Evolutionary conservation across 495 filamentous ascomycete genomes (phyloP).

Genomic region (Podospora sp.): DNA sequence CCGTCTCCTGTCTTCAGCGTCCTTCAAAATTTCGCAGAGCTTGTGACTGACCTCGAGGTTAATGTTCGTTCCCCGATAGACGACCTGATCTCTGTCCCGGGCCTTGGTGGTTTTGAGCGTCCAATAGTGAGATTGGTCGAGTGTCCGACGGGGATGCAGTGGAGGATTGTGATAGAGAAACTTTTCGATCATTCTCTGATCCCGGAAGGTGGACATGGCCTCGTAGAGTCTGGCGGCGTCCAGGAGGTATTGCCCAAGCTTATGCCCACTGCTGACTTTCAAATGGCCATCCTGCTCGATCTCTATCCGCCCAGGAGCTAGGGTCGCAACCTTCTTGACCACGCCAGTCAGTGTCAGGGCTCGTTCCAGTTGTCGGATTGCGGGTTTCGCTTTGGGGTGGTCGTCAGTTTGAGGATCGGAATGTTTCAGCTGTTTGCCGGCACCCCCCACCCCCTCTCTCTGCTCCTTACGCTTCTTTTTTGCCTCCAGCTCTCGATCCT

Average conservation of each 20-base stretch:
- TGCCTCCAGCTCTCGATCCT: not conserved
- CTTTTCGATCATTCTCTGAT: constrained; percentile 62
- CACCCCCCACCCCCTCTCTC: not conserved
- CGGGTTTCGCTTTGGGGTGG: not conserved
- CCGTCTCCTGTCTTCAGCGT: not conserved
- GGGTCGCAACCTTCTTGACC: not conserved
- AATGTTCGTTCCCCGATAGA: constrained; percentile 55
- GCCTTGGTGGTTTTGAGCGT: constrained; percentile 60
- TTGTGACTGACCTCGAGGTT: constrained; percentile 15
- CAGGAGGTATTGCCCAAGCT: constrained; percentile 39
- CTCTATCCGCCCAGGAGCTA: not conserved
- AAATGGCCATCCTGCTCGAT: constrained; percentile 31
- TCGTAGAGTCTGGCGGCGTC: constrained; percentile 44
- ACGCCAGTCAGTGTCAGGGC: not conserved
- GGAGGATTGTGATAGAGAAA: constrained; percentile 59
- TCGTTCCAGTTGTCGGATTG: not conserved
- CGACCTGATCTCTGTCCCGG: constrained; percentile 69
- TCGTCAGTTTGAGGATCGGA: not conserved
- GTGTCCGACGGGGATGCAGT: constrained; percentile 67
- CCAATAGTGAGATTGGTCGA: constrained; percentile 71
- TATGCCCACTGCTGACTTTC: constrained; percentile 31
- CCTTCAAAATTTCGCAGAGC: not conserved
- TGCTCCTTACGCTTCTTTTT: not conserved
- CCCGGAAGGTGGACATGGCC: constrained; percentile 46
- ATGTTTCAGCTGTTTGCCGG: not conserved